phyloP scores from a whole-genome alignment of 352 stramenopile genomes.

The Elongisporangium undulatum region DNA sequence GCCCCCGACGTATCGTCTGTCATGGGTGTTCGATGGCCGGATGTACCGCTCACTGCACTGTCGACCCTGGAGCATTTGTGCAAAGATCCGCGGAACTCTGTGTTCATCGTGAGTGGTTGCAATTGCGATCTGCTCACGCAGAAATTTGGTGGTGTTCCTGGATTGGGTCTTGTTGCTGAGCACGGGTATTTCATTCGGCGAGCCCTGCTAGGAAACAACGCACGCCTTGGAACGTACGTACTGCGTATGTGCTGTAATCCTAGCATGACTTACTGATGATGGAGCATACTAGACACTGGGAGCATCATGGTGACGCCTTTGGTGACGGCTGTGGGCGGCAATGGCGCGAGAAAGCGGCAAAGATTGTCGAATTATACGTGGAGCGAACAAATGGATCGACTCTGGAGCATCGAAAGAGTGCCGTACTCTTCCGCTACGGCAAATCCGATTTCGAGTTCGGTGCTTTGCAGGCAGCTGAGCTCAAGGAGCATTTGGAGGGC shows the following conservation, averaged over 20 bases:
- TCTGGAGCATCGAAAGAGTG: constrained; percentile 96
- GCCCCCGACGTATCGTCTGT: constrained; percentile 88
- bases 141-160: constrained; percentile 92
- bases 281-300: constrained; percentile 34
- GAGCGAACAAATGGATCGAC: constrained; percentile 98
- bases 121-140: constrained; percentile 94
- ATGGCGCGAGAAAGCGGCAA: constrained; percentile 94
- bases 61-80: constrained; percentile 91
- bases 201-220: constrained; percentile 56
- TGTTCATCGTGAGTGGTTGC: constrained; percentile 98
- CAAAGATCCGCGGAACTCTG: constrained; percentile 92
- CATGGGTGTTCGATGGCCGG: constrained; percentile 67
- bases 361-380: constrained; percentile 97
- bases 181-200: constrained; percentile 96
- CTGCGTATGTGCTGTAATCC: neutral
- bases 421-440: constrained; percentile 97
- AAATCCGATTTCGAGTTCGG: constrained; percentile 99
- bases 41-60: constrained; percentile 64
- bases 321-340: constrained; percentile 51
- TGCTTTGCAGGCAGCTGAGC: constrained; percentile 93
- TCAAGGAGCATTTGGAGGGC: constrained; percentile 96
- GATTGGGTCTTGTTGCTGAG: constrained; percentile 96
- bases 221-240: constrained; percentile 46
- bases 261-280: neutral
- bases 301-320: constrained; percentile 64